phyloP scores from a whole-genome alignment of 1,139 yeast species.

The Debaryomyces sp. region DNA sequence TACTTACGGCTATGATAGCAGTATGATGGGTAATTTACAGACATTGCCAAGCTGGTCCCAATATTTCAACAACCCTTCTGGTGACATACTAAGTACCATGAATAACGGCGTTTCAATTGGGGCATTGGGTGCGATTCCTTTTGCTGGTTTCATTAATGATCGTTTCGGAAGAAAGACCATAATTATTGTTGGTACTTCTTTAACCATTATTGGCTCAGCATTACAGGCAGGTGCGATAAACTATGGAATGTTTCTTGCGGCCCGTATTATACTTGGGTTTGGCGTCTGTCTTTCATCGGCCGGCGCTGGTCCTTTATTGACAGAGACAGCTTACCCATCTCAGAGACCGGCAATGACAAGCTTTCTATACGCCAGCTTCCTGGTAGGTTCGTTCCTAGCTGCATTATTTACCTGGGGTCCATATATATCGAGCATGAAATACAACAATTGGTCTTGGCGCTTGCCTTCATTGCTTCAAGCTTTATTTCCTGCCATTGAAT shows the following conservation, averaged over 20 bases:
- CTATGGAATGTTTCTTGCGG: slow-evolving; percentile 38
- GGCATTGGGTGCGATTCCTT: background rate
- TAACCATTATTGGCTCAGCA: slow-evolving; percentile 36
- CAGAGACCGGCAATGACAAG: slow-evolving; percentile 20
- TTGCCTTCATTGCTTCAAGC: slow-evolving; percentile 10
- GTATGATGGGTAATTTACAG: slow-evolving; percentile 54
- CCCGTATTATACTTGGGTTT: slow-evolving; percentile 40
- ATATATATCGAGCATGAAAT: slow-evolving; percentile 10
- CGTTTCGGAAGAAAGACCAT: slow-evolving; percentile 13
- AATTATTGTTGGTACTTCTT: slow-evolving; percentile 39
- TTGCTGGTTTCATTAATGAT: background rate
- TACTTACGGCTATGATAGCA: slow-evolving; percentile 55
- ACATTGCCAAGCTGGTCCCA: slow-evolving; percentile 24
- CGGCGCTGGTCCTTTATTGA: slow-evolving; percentile 35
- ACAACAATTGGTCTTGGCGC: slow-evolving; percentile 14
- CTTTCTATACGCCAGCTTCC: slow-evolving; percentile 16
- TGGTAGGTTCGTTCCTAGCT: slow-evolving; percentile 20
- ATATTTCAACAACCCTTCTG: background rate
- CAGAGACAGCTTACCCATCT: slow-evolving; percentile 24
- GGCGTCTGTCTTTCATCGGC: slow-evolving; percentile 28
- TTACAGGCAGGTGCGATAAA: slow-evolving; percentile 38
- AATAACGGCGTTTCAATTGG: background rate
- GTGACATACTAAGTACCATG: background rate
- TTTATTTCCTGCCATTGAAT: slow-evolving; percentile 21
- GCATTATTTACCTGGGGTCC: slow-evolving; percentile 17